A percentile compares a stretch with the other conserved stretches of the same genome.
Conservation (phyloP, 257 asterid genomes). For the Fraxinus excelsior region DNA sequence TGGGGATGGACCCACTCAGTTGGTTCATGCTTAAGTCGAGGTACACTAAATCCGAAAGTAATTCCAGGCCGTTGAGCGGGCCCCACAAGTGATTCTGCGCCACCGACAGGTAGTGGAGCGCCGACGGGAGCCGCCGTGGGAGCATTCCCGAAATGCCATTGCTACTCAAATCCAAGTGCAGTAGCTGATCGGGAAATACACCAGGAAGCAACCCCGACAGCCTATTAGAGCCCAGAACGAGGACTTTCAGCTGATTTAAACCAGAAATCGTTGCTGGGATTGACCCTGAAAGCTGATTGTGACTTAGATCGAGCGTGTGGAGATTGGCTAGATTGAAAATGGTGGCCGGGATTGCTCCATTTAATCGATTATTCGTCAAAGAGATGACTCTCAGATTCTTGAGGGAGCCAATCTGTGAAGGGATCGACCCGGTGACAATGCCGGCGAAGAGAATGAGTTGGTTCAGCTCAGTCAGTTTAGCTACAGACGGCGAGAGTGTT, state of each 20-base stretch:
- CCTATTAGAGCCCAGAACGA: constrained; percentile 49
- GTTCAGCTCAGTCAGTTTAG: constrained; percentile 44
- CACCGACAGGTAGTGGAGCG: constrained; percentile 61
- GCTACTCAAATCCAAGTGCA: constrained; percentile 64
- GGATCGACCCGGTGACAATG: constrained; percentile 76
- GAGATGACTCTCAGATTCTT: constrained; percentile 55
- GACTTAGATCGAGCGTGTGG: constrained; percentile 81
- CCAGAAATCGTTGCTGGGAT: constrained; percentile 35
- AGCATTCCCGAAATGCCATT: constrained; percentile 54
- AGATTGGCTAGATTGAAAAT: constrained; percentile 49
- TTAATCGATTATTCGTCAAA: constrained; percentile 62
- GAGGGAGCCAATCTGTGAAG: constrained; percentile 43
- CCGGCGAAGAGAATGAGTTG: constrained; percentile 75
- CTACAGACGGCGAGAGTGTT: constrained; percentile 52
- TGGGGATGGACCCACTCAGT: constrained; percentile 68
- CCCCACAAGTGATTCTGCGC: constrained; percentile 66
- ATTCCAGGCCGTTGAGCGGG: constrained; percentile 42
- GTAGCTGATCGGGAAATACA: constrained; percentile 38
- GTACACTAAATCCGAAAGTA: constrained; percentile 49
- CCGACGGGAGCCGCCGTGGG: constrained; percentile 47
- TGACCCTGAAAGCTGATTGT: constrained; percentile 53
- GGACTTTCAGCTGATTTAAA: constrained; percentile 35
- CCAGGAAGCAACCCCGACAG: constrained; percentile 49
- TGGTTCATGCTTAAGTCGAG: constrained; percentile 77
- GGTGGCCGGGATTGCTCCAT: constrained; percentile 48